Evolutionary conservation across 75 land plant species (phyloP).

Genomic region (Selaginella tamariscina): DNA sequence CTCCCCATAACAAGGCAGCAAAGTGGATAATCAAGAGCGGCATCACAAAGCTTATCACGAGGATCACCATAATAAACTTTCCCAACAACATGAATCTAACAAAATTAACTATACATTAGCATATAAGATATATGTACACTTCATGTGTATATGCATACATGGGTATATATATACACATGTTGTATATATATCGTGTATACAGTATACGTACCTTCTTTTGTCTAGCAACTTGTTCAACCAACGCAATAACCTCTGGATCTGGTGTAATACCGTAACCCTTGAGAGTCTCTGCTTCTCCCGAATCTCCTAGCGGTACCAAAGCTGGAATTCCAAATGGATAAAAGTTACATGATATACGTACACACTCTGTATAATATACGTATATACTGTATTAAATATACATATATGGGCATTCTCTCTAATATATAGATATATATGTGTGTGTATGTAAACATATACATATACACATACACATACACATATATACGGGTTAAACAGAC

Average conservation of each 20-base stretch:
- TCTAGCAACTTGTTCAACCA: conserved; percentile 1
- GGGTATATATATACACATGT: too few relatives aligned
- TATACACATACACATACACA: too few relatives aligned
- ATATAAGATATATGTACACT: too few relatives aligned
- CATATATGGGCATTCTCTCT: too few relatives aligned
- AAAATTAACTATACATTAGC: background rate
- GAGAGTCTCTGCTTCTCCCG: background rate
- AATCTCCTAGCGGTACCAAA: background rate
- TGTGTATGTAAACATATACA: too few relatives aligned
- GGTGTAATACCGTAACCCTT: conserved; percentile 4
- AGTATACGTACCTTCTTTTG: background rate
- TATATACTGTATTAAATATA: too few relatives aligned
- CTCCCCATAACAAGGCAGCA: conserved; percentile 40
- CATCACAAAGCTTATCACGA: conserved; percentile 43
- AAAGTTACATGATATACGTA: too few relatives aligned
- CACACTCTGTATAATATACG: too few relatives aligned
- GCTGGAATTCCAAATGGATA: too few relatives aligned
- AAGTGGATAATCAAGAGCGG: conserved; percentile 33
- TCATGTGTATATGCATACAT: background rate
- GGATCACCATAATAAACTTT: conserved; percentile 58
- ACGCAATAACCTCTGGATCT: conserved; percentile 4
- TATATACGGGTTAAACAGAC: too few relatives aligned
- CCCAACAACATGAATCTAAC: conserved; percentile 24
- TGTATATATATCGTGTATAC: background rate
- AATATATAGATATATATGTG: too few relatives aligned